These are phyloP conservation scores for Paecilomyces dactylethromorphus DNA, from an alignment of 2,329 filamentous ascomycete genomes.

Conservation along the genomic window DNA sequence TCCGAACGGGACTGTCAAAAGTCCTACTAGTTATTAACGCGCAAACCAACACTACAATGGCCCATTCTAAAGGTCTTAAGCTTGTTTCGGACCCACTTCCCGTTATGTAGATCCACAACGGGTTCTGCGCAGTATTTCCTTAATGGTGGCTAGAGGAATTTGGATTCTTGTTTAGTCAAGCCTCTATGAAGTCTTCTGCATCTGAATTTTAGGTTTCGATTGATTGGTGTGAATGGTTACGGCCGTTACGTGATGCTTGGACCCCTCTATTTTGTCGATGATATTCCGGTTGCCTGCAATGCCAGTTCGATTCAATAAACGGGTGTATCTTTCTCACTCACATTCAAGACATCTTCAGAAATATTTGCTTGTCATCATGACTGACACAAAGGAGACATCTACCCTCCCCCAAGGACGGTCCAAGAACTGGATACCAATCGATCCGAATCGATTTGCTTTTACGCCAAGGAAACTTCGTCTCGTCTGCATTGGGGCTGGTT, in stretches of 20 bases:
- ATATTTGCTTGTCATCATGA: not conserved
- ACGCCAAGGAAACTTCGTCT: constrained; percentile 9
- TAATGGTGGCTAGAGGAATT: not conserved
- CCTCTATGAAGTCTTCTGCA: not conserved
- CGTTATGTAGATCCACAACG: not conserved
- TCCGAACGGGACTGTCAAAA: not conserved
- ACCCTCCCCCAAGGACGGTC: not conserved
- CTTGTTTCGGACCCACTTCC: not conserved
- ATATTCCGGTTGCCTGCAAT: not conserved
- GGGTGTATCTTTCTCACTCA: not conserved
- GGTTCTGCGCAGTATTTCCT: not conserved
- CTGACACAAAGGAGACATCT: not conserved
- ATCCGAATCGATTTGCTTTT: constrained; percentile 1
- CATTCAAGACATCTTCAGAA: not conserved
- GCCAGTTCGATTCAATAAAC: not conserved
- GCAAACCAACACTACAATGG: not conserved
- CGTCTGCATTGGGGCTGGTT: constrained; percentile 15
- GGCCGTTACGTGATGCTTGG: not conserved
- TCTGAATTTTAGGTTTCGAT: not conserved
- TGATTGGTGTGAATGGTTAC: not conserved
- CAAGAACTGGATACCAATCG: constrained; percentile 4
- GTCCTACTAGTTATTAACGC: not conserved
- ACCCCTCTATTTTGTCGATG: not conserved
- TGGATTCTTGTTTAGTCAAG: not conserved
- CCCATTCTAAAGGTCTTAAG: not conserved